A percentile compares a stretch with the other conserved stretches of the same genome.
These are phyloP conservation scores for Cladophialophora psammophila DNA, from an alignment of 2,329 filamentous ascomycete species.

Conservation along the genomic window DNA sequence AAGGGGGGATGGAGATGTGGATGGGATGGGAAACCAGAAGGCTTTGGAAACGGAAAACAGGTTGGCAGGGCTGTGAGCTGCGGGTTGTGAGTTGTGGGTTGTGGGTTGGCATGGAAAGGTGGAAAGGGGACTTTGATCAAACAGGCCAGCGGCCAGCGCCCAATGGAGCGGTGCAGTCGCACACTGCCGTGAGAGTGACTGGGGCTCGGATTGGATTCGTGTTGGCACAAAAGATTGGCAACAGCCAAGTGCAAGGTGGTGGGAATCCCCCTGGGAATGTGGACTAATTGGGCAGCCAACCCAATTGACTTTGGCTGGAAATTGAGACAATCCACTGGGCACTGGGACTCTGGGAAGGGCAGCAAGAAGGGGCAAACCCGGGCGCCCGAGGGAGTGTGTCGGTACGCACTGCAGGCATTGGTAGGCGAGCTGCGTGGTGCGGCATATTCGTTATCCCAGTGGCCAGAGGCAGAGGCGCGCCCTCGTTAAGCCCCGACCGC, in stretches of 20 bases:
- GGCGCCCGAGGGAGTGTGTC: background rate
- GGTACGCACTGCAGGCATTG: too few species aligned
- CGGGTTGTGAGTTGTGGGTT: background rate
- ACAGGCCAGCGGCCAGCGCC: slow-evolving; percentile 6
- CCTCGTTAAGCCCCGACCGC: background rate
- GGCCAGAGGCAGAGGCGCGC: background rate
- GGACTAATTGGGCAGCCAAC: slow-evolving; percentile 28
- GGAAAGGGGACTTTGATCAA: slow-evolving; percentile 14
- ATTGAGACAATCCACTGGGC: slow-evolving; percentile 15
- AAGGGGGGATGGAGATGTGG: slow-evolving; percentile 14
- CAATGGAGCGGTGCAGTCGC: slow-evolving; percentile 8
- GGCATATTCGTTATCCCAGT: background rate
- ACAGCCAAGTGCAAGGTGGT: background rate
- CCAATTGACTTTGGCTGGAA: slow-evolving; percentile 20
- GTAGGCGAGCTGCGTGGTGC: background rate
- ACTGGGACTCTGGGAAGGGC: slow-evolving; percentile 4
- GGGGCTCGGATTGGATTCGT: slow-evolving; percentile 9
- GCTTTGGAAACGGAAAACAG: slow-evolving; percentile 4
- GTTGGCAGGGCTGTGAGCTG: background rate
- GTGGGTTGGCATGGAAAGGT: slow-evolving; percentile 13
- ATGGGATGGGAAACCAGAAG: slow-evolving; percentile 14
- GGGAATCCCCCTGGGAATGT: slow-evolving; percentile 15
- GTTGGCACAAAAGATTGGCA: slow-evolving; percentile 11
- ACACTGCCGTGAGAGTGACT: slow-evolving; percentile 1
- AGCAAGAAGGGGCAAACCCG: slow-evolving; percentile 4